A percentile compares a stretch with the other conserved stretches of the same genome.
These are phyloP conservation scores for Hyphodiscus sp. DNA, from an alignment of 2,329 filamentous ascomycete species.

Conservation along the genomic window DNA sequence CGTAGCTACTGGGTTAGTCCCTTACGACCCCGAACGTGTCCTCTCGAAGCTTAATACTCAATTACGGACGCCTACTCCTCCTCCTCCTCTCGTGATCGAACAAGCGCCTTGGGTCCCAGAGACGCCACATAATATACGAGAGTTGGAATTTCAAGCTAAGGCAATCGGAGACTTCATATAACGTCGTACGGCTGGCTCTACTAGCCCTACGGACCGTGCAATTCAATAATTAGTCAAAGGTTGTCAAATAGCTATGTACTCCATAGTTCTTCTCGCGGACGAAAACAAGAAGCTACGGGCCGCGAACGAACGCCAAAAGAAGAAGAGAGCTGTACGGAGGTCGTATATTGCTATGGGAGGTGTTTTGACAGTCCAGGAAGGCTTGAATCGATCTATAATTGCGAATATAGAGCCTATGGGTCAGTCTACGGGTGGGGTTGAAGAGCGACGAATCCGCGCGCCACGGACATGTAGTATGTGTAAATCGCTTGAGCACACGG, in stretches of 20 bases:
- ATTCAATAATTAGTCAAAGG: not conserved
- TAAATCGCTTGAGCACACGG: too few relatives aligned
- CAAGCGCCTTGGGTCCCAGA: not conserved
- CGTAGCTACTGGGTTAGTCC: conserved; percentile 1
- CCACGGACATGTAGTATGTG: too few relatives aligned
- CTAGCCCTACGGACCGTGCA: not conserved
- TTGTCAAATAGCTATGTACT: not conserved
- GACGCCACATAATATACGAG: not conserved
- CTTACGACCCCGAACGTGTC: not conserved
- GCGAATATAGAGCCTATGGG: too few relatives aligned
- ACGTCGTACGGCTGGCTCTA: not conserved
- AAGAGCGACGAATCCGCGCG: too few relatives aligned
- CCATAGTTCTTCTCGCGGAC: not conserved
- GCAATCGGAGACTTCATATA: not conserved
- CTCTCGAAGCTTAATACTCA: not conserved
- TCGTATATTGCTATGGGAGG: not conserved
- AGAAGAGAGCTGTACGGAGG: not conserved
- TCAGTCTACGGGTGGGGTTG: too few relatives aligned
- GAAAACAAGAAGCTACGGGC: not conserved
- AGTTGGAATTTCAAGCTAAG: not conserved
- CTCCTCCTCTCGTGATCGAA: not conserved
- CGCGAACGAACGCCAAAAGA: not conserved
- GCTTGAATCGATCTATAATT: not conserved
- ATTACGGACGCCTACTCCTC: not conserved
- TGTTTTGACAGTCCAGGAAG: too few relatives aligned